Base-by-base conservation (phyloP, 1,139 yeast genomes). In the Magnusiomyces suaveolens region DNA sequence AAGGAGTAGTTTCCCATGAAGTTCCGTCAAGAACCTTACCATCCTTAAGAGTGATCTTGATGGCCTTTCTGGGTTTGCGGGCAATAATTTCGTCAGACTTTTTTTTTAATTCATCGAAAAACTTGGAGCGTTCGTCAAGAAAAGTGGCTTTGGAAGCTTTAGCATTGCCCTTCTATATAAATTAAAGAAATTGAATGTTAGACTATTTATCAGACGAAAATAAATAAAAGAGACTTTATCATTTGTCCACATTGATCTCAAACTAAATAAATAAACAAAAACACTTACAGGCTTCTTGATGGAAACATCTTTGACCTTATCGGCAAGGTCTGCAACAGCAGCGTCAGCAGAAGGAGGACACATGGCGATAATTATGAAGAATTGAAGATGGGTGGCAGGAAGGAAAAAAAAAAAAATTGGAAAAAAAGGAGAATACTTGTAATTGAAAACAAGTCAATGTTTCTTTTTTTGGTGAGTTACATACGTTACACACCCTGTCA, bases 1-100 rank as follows among this genome's bases (percentile, higher is more conserved):
- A 72, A 52, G 99, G 98, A 39, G 88, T 75, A 53, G 98, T 90
- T 69, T 89, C 96, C 82, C 83, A 94, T 2, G 96, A 76, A 46
- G 79, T 79, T 60, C 89, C 98, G 61, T 79, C 84, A 69, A 85
- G 83, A 56, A 80, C 73, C 51, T 85, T 73, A 51, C 97, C 97
- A 65, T 90, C 97, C 68, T 86, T 87, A 70, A 92, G 77, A 50
- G 95, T 87, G 69, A 92, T 79, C 63, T 80, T 79, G 69, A 94
- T 83, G 47, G 87, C 79, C 39, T 67, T 81, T 53, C 82, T 79
- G 52, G 76, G 75, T 73, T 80, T 79, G 26, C 78, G 69, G 51
- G 89, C 86, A 55, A 84, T 73, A 60, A 79, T 82, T 4, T 79
- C 92, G 64, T 88, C 90, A 67, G 84, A 82, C 71, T 84, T 79